A percentile compares a stretch with the other conserved stretches of the same genome.
These are phyloP conservation scores for Cryphonectria carpinicola DNA, from an alignment of 2,329 filamentous ascomycete genomes.

Conservation along the genomic window DNA sequence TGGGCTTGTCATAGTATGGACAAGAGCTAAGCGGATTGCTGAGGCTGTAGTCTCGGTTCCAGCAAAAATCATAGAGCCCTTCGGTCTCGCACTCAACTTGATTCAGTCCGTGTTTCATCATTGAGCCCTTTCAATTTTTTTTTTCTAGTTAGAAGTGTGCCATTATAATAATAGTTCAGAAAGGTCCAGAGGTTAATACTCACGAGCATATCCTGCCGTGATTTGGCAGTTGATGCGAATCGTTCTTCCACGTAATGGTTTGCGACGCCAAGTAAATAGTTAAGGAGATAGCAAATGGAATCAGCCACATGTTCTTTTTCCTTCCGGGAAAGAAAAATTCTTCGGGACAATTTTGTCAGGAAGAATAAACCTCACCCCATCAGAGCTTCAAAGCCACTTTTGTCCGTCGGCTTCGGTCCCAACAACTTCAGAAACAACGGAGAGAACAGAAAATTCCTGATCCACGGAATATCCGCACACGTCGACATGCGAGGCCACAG, in stretches of 20 bases:
- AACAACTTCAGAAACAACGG: conserved; percentile 34
- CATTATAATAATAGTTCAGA: not conserved
- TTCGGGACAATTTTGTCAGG: conserved; percentile 42
- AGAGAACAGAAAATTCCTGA: conserved; percentile 46
- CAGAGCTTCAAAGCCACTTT: conserved; percentile 11
- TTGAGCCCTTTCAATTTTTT: conserved; percentile 41
- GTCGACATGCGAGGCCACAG: conserved; percentile 44
- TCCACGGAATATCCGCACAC: conserved; percentile 46
- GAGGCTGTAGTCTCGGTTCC: conserved; percentile 57
- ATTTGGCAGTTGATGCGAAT: conserved; percentile 47
- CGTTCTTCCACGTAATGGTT: conserved; percentile 50
- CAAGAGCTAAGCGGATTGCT: conserved; percentile 46
- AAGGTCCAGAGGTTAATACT: not conserved
- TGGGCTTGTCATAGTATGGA: conserved; percentile 29
- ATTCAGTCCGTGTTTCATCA: conserved; percentile 48
- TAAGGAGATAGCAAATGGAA: conserved; percentile 22
- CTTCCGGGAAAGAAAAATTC: conserved; percentile 40
- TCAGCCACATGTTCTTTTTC: conserved; percentile 46
- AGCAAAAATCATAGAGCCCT: conserved; percentile 39
- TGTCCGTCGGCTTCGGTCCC: conserved; percentile 12
- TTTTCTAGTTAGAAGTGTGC: not conserved
- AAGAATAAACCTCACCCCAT: conserved; percentile 35
- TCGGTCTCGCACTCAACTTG: conserved; percentile 47
- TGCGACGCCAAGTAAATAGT: conserved; percentile 43
- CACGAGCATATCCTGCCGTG: conserved; percentile 54